Evolutionary conservation across 331 rosid species (phyloP).

Genomic region (Rhamnella rubrinervis): DNA sequence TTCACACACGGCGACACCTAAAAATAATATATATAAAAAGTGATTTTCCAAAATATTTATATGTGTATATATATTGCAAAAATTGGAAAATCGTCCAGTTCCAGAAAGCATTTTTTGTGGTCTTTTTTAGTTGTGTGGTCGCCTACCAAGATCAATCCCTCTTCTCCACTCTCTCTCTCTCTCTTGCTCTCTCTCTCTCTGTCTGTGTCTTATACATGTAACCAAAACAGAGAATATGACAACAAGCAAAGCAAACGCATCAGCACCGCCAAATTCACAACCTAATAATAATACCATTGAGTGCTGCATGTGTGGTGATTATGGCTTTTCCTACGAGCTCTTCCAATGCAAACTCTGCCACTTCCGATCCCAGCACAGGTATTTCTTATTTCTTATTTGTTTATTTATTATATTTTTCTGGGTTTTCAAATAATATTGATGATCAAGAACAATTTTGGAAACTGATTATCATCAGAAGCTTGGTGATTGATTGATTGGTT

Average conservation of each 20-base stretch:
- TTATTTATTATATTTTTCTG: neutral
- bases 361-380: constrained; percentile 97
- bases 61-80: neutral
- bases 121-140: constrained; percentile 36
- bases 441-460: no score
- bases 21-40: neutral
- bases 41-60: neutral
- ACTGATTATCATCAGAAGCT: no score
- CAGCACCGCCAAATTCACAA: constrained; percentile 7
- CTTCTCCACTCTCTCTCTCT: constrained; percentile 12
- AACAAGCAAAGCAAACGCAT: constrained; percentile 25
- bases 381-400: neutral
- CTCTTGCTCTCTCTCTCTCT: constrained; percentile 16
- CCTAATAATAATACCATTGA: constrained; percentile 33
- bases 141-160: constrained; percentile 6
- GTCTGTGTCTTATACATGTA: constrained; percentile 5
- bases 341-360: constrained; percentile 80
- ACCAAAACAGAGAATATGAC: constrained; percentile 47
- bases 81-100: neutral
- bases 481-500: no score
- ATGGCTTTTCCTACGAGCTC: constrained; percentile 80
- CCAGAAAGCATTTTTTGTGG: constrained; percentile 25
- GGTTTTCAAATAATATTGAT: neutral
- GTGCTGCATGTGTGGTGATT: constrained; percentile 99
- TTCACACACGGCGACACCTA: constrained; percentile 35